A percentile compares a stretch with the other conserved stretches of the same genome.
phyloP scores from a whole-genome alignment of 176 grass and related monocot species.

The Carex scoparia region DNA sequence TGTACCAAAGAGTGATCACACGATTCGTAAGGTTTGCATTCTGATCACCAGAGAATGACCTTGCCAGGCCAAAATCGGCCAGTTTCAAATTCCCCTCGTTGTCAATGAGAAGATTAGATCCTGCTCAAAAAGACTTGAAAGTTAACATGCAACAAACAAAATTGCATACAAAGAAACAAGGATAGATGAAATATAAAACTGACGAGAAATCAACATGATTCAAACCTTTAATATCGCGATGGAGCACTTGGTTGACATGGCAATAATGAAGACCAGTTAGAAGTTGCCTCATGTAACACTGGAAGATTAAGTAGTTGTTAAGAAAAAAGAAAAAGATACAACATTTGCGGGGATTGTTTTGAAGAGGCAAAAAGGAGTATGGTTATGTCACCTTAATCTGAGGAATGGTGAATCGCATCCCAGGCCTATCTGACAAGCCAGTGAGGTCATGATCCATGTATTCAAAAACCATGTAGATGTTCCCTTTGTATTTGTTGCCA shows the following conservation, averaged over 20 bases:
- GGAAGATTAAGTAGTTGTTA: neutral
- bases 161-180: neutral
- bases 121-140: conserved; percentile 26
- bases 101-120: conserved; percentile 97
- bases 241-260: conserved; percentile 91
- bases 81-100: conserved; percentile 98
- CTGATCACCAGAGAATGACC: conserved; percentile 90
- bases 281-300: conserved; percentile 96
- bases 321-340: neutral
- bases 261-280: conserved; percentile 96
- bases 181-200: neutral
- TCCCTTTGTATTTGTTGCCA: conserved; percentile 77
- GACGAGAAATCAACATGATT: neutral
- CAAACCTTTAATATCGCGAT: conserved; percentile 95
- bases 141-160: neutral
- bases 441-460: conserved; percentile 95
- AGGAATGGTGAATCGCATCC: conserved; percentile 66
- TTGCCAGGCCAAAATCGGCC: conserved; percentile 93
- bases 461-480: conserved; percentile 86
- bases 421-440: conserved; percentile 70
- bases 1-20: conserved; percentile 96
- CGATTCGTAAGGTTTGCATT: conserved; percentile 93
- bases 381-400: conserved; percentile 80
- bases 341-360: neutral
- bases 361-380: neutral